phyloP scores from a whole-genome alignment of 2,329 filamentous ascomycete species.

The Zalaria sp. region DNA sequence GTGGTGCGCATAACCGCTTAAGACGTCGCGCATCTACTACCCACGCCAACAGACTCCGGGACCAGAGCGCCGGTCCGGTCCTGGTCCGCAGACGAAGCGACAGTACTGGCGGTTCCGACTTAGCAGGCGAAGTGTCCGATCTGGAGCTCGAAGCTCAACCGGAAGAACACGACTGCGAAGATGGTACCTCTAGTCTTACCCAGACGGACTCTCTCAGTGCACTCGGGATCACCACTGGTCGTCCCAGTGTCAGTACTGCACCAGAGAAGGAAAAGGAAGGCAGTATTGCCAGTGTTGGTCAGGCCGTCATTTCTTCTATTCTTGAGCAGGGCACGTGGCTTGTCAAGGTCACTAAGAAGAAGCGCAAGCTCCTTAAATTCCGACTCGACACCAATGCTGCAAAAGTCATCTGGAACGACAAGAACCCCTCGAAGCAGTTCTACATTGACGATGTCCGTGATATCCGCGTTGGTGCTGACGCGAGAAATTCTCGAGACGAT shows the following conservation, averaged over 20 bases:
- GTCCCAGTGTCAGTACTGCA: constrained; percentile 16
- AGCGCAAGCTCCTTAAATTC: constrained; percentile 57
- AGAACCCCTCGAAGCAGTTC: constrained; percentile 65
- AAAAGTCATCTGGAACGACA: constrained; percentile 77
- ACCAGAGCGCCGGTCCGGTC: constrained; percentile 79
- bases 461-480: constrained; percentile 69
- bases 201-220: constrained; percentile 20
- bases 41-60: constrained; percentile 56
- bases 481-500: constrained; percentile 79
- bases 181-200: constrained; percentile 8
- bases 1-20: constrained; percentile 58
- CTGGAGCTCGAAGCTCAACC: constrained; percentile 43
- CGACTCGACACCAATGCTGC: constrained; percentile 70
- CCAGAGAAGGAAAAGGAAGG: constrained; percentile 21
- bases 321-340: constrained; percentile 68
- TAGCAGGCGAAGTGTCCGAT: constrained; percentile 32
- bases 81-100: constrained; percentile 80
- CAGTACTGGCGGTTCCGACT: constrained; percentile 56
- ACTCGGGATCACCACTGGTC: constrained; percentile 25
- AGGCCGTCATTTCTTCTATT: constrained; percentile 61
- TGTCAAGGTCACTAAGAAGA: constrained; percentile 75
- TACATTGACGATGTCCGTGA: constrained; percentile 94
- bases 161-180: constrained; percentile 28
- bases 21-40: constrained; percentile 66
- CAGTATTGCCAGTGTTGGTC: constrained; percentile 29